Evolutionary conservation across 2,329 filamentous ascomycete genomes (phyloP), one percentile per base, ranked within the genome.

Genomic region (Xylariaceae sp.): DNA sequence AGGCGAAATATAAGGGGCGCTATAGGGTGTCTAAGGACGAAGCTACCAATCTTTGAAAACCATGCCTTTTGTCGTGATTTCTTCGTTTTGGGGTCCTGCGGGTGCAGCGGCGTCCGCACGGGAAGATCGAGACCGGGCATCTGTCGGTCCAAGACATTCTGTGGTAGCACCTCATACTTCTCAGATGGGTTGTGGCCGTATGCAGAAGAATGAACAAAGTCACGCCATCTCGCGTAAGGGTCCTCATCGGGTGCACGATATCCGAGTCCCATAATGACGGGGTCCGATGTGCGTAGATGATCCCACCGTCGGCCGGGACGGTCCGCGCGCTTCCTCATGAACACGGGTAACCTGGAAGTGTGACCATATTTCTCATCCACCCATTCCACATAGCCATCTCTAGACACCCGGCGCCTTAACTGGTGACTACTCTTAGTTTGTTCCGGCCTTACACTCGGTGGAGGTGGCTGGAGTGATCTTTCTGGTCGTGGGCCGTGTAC

Each of bases 1-100:
- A 96, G 73, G 47, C 94, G 89, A 67, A 96, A 90, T 13, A 88
- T 75, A 49, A 97, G 76, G 2, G 94, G 94, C 1, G 96, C 88
- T 58, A 97, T 86, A 12, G 91, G 88, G 64, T 92, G 90, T 53
- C 86, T 85, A 63, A 96, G 77, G 28, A 95, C 76, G 36, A 83
- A 80, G 48, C 81, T 79, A 77, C 88, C 87, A 46, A 87, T 70
- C 50, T 84, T 80, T 65, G 83, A 81, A 55, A 71, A 60, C 50
- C 63, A 66, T 36, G 63, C 66, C 51, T 66, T 67, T 57, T 71
- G 71, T 50, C 68, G 64, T 3, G 66, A 64, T 51, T 65, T 57
- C 45, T 67, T 61, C 53, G 63, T 62, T 48, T 69, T 69, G 18
- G 68, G 65, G 61, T 72, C 71, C 38, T 71, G 63, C 9, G 69